Evolutionary conservation across 2,329 filamentous ascomycete genomes (phyloP).

Genomic region (Tolypocladium endophyticum): DNA sequence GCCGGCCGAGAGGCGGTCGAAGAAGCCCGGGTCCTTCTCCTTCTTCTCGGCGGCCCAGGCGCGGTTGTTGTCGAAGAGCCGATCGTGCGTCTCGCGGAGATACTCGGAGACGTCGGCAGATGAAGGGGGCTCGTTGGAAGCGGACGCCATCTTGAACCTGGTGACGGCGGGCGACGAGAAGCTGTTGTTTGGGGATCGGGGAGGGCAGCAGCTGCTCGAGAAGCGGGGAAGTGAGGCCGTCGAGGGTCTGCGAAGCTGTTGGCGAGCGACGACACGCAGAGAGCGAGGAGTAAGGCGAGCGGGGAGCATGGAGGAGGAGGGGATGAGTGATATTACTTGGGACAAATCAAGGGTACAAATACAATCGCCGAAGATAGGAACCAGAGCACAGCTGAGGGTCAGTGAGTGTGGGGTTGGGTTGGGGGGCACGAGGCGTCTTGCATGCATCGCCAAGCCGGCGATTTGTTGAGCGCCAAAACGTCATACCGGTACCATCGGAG

Average conservation of each 20-base stretch:
- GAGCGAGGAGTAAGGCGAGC: background rate
- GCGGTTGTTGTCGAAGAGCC: slow-evolving; percentile 59
- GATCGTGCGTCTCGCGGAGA: slow-evolving; percentile 53
- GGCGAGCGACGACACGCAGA: background rate
- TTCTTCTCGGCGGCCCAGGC: slow-evolving; percentile 52
- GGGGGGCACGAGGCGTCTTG: background rate
- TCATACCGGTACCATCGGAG: background rate
- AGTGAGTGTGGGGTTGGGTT: background rate
- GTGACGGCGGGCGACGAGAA: background rate
- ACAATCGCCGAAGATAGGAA: background rate
- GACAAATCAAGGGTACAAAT: background rate
- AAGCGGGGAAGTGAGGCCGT: background rate
- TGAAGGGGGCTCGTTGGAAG: background rate
- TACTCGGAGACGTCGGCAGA: slow-evolving; percentile 23
- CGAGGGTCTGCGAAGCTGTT: background rate
- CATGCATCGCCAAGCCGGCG: background rate
- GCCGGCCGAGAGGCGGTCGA: slow-evolving; percentile 50
- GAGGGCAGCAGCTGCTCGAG: slow-evolving; percentile 3
- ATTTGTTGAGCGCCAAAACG: background rate
- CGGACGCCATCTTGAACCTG: slow-evolving; percentile 1
- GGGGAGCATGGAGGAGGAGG: slow-evolving; percentile 1
- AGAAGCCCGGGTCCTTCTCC: slow-evolving; percentile 52
- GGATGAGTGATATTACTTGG: background rate
- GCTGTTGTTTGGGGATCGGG: background rate
- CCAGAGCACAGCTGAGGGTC: background rate